Evolutionary conservation across 169 alveolate species (phyloP).

Genomic region (Toxoplasma gondii): DNA sequence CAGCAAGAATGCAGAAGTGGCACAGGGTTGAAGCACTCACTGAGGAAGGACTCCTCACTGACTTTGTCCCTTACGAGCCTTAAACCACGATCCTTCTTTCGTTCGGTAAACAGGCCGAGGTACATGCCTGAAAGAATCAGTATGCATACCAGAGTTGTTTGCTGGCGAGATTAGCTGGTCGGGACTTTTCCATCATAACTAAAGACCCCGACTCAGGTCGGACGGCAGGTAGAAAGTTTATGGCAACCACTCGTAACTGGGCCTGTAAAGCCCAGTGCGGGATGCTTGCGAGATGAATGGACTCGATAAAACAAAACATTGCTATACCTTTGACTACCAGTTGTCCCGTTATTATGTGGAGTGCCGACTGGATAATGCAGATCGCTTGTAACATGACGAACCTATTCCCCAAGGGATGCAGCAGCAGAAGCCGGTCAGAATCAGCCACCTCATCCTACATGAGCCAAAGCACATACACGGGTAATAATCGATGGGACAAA

Average conservation of each 20-base stretch:
- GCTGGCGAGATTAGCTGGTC: not conserved
- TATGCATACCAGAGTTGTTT: not conserved
- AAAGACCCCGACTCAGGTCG: not conserved
- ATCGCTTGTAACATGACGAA: not conserved
- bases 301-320: not conserved
- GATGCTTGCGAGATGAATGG: not conserved
- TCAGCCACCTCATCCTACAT: constrained; percentile 22
- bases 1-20: not conserved
- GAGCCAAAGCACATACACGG: not conserved
- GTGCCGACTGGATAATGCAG: not conserved
- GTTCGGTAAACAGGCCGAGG: not conserved
- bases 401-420: constrained; percentile 44
- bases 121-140: constrained; percentile 4
- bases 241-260: not conserved
- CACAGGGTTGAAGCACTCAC: no score
- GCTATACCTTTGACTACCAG: no score
- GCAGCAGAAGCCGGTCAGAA: constrained; percentile 13
- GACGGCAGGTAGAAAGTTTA: not conserved
- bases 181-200: not conserved
- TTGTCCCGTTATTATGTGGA: no score
- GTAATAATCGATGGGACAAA: not conserved
- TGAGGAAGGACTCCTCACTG: no score
- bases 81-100: not conserved
- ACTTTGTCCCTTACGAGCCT: not conserved
- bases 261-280: not conserved